phyloP scores from a whole-genome alignment of 1,139 yeast genomes.

The Taphrina deformans region DNA sequence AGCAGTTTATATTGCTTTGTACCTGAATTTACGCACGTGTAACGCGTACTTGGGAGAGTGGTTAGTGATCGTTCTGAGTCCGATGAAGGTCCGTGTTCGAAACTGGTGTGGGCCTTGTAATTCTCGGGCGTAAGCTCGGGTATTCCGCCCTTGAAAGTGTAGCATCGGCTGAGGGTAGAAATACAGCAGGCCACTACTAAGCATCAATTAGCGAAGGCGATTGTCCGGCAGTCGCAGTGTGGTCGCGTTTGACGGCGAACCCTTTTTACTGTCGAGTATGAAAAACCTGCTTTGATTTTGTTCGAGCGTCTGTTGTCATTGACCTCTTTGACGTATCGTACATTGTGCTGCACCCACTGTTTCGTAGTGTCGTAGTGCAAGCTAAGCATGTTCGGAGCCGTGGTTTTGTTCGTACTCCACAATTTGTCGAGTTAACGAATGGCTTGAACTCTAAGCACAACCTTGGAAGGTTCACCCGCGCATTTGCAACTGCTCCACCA shows the following conservation, averaged over 20 bases:
- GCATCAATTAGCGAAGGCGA: constrained; percentile 18
- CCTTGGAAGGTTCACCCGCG: background rate
- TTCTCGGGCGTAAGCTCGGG: constrained; percentile 20
- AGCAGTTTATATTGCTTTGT: too few species aligned
- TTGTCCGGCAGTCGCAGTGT: constrained; percentile 12
- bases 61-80: constrained; percentile 9
- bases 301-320: too few species aligned
- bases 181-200: constrained; percentile 20
- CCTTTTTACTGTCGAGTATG: background rate
- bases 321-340: too few species aligned
- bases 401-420: too few species aligned
- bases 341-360: too few species aligned
- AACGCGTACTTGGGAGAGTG: constrained; percentile 24
- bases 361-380: too few species aligned
- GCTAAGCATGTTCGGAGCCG: too few species aligned
- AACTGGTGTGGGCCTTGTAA: constrained; percentile 26
- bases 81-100: constrained; percentile 24
- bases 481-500: too few species aligned
- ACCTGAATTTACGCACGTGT: too few species aligned
- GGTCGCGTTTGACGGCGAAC: constrained; percentile 17
- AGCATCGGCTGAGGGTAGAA: constrained; percentile 19
- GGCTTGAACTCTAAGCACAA: background rate
- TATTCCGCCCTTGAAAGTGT: constrained; percentile 20
- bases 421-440: background rate
- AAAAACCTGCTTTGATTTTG: too few species aligned